phyloP scores from a whole-genome alignment of 2,329 filamentous ascomycete species.

The Pestalotiopsis sp. region DNA sequence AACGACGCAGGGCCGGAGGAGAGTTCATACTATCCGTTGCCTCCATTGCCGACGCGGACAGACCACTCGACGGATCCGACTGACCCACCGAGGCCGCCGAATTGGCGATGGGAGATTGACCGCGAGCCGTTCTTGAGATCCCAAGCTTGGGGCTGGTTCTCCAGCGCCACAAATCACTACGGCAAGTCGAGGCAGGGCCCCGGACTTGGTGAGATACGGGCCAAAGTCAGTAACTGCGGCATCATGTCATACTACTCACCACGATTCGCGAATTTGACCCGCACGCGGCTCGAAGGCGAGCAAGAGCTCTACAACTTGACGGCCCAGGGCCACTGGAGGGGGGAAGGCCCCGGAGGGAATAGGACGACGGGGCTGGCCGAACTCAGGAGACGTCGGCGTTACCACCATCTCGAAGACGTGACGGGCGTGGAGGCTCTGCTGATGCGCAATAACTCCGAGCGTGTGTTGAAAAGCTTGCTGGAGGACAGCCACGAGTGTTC shows the following conservation, averaged over 20 bases:
- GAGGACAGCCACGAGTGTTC: constrained; percentile 31
- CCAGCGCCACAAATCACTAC: constrained; percentile 45
- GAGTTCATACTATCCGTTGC: constrained; percentile 38
- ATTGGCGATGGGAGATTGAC: constrained; percentile 32
- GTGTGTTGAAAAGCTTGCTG: constrained; percentile 30
- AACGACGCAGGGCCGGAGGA: constrained; percentile 7
- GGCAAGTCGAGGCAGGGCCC: constrained; percentile 39
- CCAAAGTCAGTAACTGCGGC: constrained; percentile 43
- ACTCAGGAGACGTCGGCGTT: constrained; percentile 39
- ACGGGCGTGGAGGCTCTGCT: constrained; percentile 33
- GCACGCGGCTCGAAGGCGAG: constrained; percentile 36
- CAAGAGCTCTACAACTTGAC: constrained; percentile 43
- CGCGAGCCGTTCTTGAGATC: constrained; percentile 43
- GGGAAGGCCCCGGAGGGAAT: constrained; percentile 23
- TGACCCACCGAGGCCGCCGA: constrained; percentile 38
- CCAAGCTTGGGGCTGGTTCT: constrained; percentile 48
- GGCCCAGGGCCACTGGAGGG: constrained; percentile 40
- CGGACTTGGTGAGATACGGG: constrained; percentile 44
- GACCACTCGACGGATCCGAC: constrained; percentile 37
- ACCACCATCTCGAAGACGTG: constrained; percentile 37
- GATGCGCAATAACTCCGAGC: constrained; percentile 36
- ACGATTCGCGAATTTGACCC: constrained; percentile 32
- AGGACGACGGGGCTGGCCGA: constrained; percentile 32
- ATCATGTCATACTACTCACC: constrained; percentile 49
- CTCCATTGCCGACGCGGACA: constrained; percentile 38